phyloP scores from a whole-genome alignment of 495 filamentous ascomycete species.

The Parachaetomium inaequale region DNA sequence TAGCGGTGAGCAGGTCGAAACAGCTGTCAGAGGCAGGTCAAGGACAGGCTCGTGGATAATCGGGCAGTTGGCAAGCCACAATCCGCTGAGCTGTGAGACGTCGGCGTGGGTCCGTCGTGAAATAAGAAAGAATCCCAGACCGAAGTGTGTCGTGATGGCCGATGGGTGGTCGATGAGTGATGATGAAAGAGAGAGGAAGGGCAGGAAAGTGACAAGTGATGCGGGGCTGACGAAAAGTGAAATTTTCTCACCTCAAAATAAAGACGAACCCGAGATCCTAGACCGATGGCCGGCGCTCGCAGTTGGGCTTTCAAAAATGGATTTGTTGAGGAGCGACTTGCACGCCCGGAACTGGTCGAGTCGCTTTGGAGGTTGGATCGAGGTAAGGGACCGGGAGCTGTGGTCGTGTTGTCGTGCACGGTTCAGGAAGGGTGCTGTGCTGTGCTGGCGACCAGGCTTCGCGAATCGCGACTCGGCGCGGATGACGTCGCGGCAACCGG shows the following conservation, averaged over 20 bases:
- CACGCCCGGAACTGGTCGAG: not conserved
- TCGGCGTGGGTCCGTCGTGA: not conserved
- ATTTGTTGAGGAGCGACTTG: not conserved
- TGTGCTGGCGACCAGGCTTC: constrained; percentile 2
- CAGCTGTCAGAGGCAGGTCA: not conserved
- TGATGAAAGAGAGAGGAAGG: constrained; percentile 8
- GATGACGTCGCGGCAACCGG: constrained; percentile 7
- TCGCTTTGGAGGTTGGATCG: not conserved
- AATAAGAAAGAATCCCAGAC: not conserved
- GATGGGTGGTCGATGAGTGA: not conserved
- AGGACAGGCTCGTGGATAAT: not conserved
- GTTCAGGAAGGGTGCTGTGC: constrained; percentile 17
- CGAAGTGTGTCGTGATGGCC: not conserved
- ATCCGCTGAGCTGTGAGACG: not conserved
- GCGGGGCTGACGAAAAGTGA: constrained; percentile 8
- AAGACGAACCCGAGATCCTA: not conserved
- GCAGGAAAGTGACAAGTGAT: not conserved
- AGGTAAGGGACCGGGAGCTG: not conserved
- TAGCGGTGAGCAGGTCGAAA: constrained; percentile 9
- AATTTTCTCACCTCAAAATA: constrained; percentile 15
- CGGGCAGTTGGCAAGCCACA: constrained; percentile 5
- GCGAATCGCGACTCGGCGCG: constrained; percentile 4
- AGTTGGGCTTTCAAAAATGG: not conserved
- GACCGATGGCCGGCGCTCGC: not conserved
- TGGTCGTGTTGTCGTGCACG: constrained; percentile 15